Conservation (phyloP, 257 asterid species). For the Dorcoceras hygrometricum region DNA sequence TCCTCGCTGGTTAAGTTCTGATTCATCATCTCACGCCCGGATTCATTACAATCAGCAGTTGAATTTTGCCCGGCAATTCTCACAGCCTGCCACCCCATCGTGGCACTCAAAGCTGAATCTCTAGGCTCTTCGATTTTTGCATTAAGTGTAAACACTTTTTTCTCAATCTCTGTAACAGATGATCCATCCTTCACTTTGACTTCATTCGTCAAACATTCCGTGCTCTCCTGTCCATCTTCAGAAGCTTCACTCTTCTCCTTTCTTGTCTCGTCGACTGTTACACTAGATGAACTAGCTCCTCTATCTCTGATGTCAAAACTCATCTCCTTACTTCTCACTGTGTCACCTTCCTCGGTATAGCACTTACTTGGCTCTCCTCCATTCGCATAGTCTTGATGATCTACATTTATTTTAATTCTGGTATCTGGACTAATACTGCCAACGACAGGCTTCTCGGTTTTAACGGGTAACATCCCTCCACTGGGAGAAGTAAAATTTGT, state of each 20-base stretch:
- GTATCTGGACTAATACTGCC: conserved; percentile 31
- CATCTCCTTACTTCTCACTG: conserved; percentile 22
- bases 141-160: conserved; percentile 56
- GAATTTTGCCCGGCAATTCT: conserved; percentile 46
- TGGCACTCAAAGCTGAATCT: conserved; percentile 70
- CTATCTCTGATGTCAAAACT: conserved; percentile 19
- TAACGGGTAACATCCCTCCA: conserved; percentile 29
- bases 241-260: conserved; percentile 25
- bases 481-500: conserved; percentile 24
- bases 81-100: conserved; percentile 72
- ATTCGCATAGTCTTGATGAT: conserved; percentile 18
- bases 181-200: conserved; percentile 38
- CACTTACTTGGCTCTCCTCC: conserved; percentile 30
- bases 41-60: conserved; percentile 30
- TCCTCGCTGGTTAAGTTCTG: conserved; percentile 45
- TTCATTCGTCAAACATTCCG: conserved; percentile 27
- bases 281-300: conserved; percentile 14
- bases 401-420: conserved; percentile 31
- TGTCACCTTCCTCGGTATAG: conserved; percentile 23
- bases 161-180: conserved; percentile 34
- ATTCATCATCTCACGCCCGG: conserved; percentile 28
- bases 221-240: conserved; percentile 22
- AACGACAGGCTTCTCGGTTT: conserved; percentile 40
- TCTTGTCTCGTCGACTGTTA: conserved; percentile 24
- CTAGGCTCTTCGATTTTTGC: conserved; percentile 64